A percentile compares a stretch with the other conserved stretches of the same genome.
Conservation (phyloP, 352 stramenopile species). For the Phytophthora multivora region DNA sequence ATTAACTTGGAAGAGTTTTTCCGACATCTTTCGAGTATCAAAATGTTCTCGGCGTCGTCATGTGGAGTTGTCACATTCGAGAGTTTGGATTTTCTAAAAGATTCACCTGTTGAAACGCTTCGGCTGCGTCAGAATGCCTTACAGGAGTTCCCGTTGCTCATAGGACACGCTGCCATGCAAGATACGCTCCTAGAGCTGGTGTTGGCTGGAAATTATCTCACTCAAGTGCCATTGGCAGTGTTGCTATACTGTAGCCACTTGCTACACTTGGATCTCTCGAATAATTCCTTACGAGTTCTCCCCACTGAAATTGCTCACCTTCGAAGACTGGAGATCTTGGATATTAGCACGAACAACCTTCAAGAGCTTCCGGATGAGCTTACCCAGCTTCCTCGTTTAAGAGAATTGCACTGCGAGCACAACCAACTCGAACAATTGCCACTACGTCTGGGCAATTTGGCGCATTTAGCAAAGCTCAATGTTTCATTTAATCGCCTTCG, state of each 20-base stretch:
- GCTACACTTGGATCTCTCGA: constrained; percentile 47
- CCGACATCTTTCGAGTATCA: constrained; percentile 34
- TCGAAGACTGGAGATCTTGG: constrained; percentile 39
- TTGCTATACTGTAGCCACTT: constrained; percentile 44
- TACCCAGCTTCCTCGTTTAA: constrained; percentile 32
- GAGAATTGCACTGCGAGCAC: constrained; percentile 44
- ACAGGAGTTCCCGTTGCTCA: constrained; percentile 41
- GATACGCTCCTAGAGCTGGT: constrained; percentile 51
- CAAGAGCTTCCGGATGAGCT: constrained; percentile 46
- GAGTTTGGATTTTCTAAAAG: constrained; percentile 47
- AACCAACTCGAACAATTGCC: constrained; percentile 46
- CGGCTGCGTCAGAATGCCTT: constrained; percentile 50
- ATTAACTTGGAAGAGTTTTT: constrained; percentile 45
- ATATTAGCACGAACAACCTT: constrained; percentile 51
- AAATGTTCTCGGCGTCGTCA: constrained; percentile 35
- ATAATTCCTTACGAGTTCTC: constrained; percentile 47
- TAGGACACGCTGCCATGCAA: constrained; percentile 49
- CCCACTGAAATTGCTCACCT: constrained; percentile 49
- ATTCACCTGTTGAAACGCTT: constrained; percentile 45
- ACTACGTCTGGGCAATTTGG: constrained; percentile 39
- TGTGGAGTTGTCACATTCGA: constrained; percentile 56
- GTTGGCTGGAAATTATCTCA: constrained; percentile 41
- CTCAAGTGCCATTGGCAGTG: constrained; percentile 46
- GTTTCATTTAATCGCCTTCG: constrained; percentile 54
- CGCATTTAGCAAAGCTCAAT: constrained; percentile 44